Evolutionary conservation across 2,329 filamentous ascomycete genomes (phyloP).

Genomic region (Aspergillus udagawae): DNA sequence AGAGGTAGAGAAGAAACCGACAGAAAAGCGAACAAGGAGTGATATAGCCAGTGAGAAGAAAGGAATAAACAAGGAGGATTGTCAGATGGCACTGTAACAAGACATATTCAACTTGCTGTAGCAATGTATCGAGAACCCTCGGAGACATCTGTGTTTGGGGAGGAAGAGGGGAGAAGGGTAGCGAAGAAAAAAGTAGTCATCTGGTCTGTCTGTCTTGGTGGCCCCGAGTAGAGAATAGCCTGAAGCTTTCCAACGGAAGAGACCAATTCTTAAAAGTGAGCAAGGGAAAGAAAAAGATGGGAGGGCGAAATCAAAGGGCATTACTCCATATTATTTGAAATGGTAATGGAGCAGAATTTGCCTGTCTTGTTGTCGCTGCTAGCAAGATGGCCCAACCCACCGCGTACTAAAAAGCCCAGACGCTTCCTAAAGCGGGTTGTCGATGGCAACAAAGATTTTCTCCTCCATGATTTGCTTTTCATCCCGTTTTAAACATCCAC

Average conservation of each 20-base stretch:
- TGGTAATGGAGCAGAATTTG: background rate
- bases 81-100: background rate
- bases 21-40: background rate
- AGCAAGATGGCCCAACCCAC: background rate
- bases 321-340: background rate
- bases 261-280: background rate
- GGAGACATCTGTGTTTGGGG: background rate
- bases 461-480: background rate
- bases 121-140: background rate
- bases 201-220: background rate
- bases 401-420: background rate
- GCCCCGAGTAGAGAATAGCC: background rate
- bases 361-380: background rate
- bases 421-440: background rate
- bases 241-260: background rate
- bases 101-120: background rate
- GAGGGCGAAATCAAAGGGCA: background rate
- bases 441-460: background rate
- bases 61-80: too few relatives aligned
- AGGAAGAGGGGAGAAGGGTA: background rate
- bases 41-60: background rate
- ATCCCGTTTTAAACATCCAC: background rate
- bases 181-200: background rate
- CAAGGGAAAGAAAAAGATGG: background rate
- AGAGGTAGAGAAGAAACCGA: background rate